Evolutionary conservation across 495 filamentous ascomycete genomes (phyloP), one percentile per base, ranked within the genome.

Genomic region (Penicillium soppii): DNA sequence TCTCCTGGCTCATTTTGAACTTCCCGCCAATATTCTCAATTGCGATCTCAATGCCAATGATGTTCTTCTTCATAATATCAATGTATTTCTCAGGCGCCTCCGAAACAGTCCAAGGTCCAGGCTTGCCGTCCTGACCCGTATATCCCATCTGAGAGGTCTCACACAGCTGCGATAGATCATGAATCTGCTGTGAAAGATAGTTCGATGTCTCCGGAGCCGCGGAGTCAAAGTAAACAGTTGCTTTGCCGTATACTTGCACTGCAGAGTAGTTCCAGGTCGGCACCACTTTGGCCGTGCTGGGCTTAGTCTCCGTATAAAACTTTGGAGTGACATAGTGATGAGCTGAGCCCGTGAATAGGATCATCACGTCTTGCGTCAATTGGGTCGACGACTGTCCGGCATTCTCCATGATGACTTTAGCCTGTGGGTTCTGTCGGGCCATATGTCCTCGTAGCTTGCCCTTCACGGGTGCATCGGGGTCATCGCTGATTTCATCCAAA

Each of bases 181-280:
- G 35, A n/a, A 77, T 61, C 53, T 77, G 72, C 29, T 58, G 60
- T 15, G 60, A 53, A 6, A 80, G 57, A 41, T 74, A 81, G 0
- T 47, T 13, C 6, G 57, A 50, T 16, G 75, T 74, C 43, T 70
- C 65, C 16, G 52, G 37, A 3, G 64, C 44, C 8, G 59, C 56
- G 4, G 70, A 50, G 50, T 81, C 70, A 47, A 59, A 71, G 54
- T 67, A 76, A 17, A 83, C 61, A 1, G 49, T 75, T 1, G 67
- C 66, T 6, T 58, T 70, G 23, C 79, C 78, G 49, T 82, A 82
- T 1, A 63, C 73, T 43, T 82, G 76, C 2, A 69, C 78, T 1
- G 79, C 78, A 4, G 75, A 58, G 53, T 82, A 82, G 57, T 82
- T 77, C 80, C 80, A 83, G 0, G 80, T 83, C 13, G 78, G 78